These are phyloP conservation scores for Rhododendron ovatum DNA, from an alignment of 148 eudicot species.

Conservation along the genomic window DNA sequence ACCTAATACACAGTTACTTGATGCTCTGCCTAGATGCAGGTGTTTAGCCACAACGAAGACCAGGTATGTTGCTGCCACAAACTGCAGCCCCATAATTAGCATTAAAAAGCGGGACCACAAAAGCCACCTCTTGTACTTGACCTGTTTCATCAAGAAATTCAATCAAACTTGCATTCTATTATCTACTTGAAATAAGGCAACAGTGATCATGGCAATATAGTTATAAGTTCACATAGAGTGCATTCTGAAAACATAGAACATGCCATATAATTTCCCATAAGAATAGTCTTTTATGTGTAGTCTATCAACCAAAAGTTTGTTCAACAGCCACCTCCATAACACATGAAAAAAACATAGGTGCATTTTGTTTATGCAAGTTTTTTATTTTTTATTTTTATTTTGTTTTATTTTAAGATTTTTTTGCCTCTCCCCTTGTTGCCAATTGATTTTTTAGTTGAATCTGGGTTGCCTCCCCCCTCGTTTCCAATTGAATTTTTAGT, in stretches of 20 bases:
- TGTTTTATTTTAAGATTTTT: no score
- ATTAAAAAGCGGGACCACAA: constrained; percentile 56
- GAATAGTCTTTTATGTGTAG: not conserved
- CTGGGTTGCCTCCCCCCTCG: no score
- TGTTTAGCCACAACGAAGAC: constrained; percentile 31
- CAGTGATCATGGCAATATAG: not conserved
- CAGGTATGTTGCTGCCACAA: constrained; percentile 42
- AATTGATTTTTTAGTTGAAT: no score
- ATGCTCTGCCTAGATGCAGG: constrained; percentile 18
- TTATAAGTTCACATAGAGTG: no score
- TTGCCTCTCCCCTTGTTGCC: no score
- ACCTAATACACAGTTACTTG: constrained; percentile 45
- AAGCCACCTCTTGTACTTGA: constrained; percentile 55
- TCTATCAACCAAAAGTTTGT: not conserved
- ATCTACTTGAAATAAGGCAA: not conserved
- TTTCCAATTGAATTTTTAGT: no score
- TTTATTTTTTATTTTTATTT: no score
- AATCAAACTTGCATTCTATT: not conserved
- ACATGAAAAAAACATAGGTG: not conserved
- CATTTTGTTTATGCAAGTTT: not conserved
- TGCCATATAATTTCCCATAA: not conserved
- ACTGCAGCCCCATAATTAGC: constrained; percentile 36
- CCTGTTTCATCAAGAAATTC: constrained; percentile 30
- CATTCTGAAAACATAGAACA: not conserved
- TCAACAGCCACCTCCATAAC: not conserved